Percentiles rank a stretch among this genome's conserved stretches.
Conservation (phyloP, 2,329 filamentous ascomycete genomes). For the Rhexocercosporidium sp. region DNA sequence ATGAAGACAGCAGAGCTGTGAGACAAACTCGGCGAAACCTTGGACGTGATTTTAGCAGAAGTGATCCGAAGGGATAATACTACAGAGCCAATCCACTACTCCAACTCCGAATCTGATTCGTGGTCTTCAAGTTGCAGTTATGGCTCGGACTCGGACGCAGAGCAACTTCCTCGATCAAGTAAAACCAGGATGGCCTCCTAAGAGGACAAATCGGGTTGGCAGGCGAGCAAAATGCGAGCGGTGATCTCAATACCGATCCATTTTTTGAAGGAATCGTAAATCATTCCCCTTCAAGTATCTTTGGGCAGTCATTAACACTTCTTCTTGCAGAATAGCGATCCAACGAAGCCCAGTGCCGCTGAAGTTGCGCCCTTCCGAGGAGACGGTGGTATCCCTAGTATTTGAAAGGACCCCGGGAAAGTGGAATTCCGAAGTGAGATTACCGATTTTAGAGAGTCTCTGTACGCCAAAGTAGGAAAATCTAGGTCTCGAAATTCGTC, state of each 20-base stretch:
- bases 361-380: neutral
- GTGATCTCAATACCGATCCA: too few species aligned
- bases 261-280: too few species aligned
- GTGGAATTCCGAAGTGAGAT: neutral
- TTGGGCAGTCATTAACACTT: neutral
- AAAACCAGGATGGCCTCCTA: too few species aligned
- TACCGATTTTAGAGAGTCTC: constrained; percentile 2
- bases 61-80: too few species aligned
- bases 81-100: too few species aligned
- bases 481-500: neutral
- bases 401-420: neutral
- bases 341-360: neutral
- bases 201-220: too few species aligned
- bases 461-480: neutral
- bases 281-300: too few species aligned
- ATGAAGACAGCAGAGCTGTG: neutral
- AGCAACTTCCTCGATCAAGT: too few species aligned
- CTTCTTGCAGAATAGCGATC: neutral
- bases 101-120: neutral
- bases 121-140: neutral
- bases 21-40: neutral
- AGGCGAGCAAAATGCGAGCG: neutral
- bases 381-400: neutral
- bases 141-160: neutral
- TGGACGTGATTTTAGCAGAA: too few species aligned